A percentile compares a stretch with the other conserved stretches of the same genome.
These are phyloP conservation scores for Helicostylum pulchrum DNA, from an alignment of 192 early-diverging fungal genomes.

Conservation along the genomic window DNA sequence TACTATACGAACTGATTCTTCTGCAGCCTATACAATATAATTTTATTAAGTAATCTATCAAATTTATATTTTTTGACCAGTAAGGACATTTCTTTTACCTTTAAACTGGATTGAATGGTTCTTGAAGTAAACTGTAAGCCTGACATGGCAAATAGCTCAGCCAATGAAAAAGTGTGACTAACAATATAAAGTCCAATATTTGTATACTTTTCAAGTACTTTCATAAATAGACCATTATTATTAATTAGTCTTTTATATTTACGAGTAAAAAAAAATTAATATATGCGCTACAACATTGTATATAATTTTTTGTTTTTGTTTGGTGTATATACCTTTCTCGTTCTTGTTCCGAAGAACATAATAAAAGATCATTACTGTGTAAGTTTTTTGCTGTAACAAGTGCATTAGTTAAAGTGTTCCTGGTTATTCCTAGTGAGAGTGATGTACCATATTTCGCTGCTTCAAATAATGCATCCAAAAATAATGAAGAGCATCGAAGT, in stretches of 20 bases:
- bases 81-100: slow-evolving; percentile 3
- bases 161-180: slow-evolving; percentile 68
- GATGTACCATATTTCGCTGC: slow-evolving; percentile 59
- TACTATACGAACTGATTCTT: slow-evolving; percentile 86
- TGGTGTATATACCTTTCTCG: not conserved
- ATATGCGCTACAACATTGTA: not conserved
- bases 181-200: slow-evolving; percentile 59
- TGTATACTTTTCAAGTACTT: slow-evolving; percentile 62
- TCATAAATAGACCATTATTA: slow-evolving; percentile 44
- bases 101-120: slow-evolving; percentile 61
- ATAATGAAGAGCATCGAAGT: slow-evolving; percentile 51
- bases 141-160: slow-evolving; percentile 71
- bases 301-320: not conserved
- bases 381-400: slow-evolving; percentile 58
- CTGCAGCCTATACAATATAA: slow-evolving; percentile 56
- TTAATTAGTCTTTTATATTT: not conserved
- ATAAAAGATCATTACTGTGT: slow-evolving; percentile 22
- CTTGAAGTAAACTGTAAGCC: slow-evolving; percentile 77
- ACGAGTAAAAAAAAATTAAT: no score
- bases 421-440: slow-evolving; percentile 52
- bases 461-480: slow-evolving; percentile 61
- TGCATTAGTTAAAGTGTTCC: slow-evolving; percentile 55
- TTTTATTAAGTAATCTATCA: not conserved
- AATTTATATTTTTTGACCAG: not conserved
- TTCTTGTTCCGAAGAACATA: not conserved